A percentile compares a stretch with the other conserved stretches of the same genome.
Evolutionary conservation across 2,329 filamentous ascomycete species (phyloP).

Genomic region (Ascochyta fabae): DNA sequence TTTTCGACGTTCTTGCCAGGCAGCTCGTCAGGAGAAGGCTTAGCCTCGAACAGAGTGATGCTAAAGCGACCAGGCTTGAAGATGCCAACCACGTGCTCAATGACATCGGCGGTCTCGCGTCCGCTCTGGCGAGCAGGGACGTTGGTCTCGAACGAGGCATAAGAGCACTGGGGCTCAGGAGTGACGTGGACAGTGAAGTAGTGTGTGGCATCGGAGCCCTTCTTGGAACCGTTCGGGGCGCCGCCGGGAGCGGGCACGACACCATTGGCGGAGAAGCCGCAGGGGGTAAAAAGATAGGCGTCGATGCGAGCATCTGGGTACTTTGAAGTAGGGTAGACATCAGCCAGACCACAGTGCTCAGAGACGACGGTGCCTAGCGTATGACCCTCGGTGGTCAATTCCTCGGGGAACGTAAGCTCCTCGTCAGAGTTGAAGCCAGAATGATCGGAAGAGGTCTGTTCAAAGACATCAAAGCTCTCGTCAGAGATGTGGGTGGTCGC

Average conservation of each 20-base stretch:
- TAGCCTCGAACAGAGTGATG: conserved; percentile 94
- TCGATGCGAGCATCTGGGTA: conserved; percentile 95
- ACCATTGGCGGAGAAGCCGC: conserved; percentile 96
- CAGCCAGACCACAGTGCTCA: conserved; percentile 84
- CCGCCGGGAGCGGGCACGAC: conserved; percentile 78
- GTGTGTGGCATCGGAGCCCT: conserved; percentile 59
- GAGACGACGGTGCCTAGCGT: conserved; percentile 91
- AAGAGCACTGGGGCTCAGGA: conserved; percentile 94
- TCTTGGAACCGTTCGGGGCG: conserved; percentile 54
- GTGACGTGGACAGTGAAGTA: conserved; percentile 99
- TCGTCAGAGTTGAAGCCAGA: conserved; percentile 64
- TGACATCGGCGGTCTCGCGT: conserved; percentile 85
- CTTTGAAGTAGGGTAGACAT: conserved; percentile 83
- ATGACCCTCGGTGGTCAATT: conserved; percentile 90
- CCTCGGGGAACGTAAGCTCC: conserved; percentile 68
- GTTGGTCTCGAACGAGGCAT: conserved; percentile 98
- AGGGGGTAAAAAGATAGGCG: conserved; percentile 94
- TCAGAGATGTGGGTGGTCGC: conserved; percentile 55
- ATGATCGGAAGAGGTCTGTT: conserved; percentile 71
- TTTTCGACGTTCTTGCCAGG: conserved; percentile 51
- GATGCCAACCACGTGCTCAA: conserved; percentile 92
- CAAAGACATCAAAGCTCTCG: conserved; percentile 79
- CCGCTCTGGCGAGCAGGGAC: conserved; percentile 88
- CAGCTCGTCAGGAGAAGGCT: conserved; percentile 59
- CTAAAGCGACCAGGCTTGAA: conserved; percentile 98